Conservation (phyloP, 495 filamentous ascomycete species). For the Parathielavia appendiculata region DNA sequence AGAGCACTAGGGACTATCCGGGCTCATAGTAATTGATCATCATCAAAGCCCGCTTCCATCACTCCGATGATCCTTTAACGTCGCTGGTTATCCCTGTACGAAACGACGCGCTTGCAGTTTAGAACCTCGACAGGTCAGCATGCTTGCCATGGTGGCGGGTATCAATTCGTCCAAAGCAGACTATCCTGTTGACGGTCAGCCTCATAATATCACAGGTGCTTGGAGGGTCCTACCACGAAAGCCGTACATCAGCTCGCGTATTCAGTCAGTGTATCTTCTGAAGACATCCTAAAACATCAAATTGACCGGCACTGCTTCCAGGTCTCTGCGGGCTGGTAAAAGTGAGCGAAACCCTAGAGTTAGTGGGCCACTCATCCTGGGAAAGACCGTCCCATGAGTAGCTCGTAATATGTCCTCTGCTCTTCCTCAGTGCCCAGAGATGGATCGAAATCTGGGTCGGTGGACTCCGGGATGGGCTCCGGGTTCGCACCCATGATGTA, state of each 20-base stretch:
- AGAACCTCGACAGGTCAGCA: too few relatives aligned
- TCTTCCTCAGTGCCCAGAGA: slow-evolving; percentile 32
- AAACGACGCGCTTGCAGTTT: too few relatives aligned
- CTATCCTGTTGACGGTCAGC: not conserved
- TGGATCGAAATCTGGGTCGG: slow-evolving; percentile 26
- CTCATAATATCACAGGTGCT: not conserved
- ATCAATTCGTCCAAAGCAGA: slow-evolving; percentile 4
- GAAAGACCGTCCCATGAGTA: slow-evolving; percentile 35
- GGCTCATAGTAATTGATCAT: too few relatives aligned
- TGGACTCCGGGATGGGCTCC: slow-evolving; percentile 26
- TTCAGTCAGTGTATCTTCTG: too few relatives aligned
- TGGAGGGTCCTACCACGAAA: not conserved
- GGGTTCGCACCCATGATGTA: slow-evolving; percentile 36
- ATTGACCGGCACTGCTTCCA: not conserved
- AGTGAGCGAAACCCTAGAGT: not conserved
- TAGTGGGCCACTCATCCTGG: slow-evolving; percentile 4
- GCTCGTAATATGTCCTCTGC: slow-evolving; percentile 36
- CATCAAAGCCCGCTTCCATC: too few relatives aligned
- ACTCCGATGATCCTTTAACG: too few relatives aligned
- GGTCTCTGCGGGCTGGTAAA: not conserved
- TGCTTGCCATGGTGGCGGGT: slow-evolving; percentile 6
- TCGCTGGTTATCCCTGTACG: too few relatives aligned
- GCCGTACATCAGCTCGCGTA: too few relatives aligned
- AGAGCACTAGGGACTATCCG: too few relatives aligned
- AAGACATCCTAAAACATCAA: too few relatives aligned